Evolutionary conservation across 2,329 filamentous ascomycete genomes (phyloP).

Genomic region (Fusarium sp.): DNA sequence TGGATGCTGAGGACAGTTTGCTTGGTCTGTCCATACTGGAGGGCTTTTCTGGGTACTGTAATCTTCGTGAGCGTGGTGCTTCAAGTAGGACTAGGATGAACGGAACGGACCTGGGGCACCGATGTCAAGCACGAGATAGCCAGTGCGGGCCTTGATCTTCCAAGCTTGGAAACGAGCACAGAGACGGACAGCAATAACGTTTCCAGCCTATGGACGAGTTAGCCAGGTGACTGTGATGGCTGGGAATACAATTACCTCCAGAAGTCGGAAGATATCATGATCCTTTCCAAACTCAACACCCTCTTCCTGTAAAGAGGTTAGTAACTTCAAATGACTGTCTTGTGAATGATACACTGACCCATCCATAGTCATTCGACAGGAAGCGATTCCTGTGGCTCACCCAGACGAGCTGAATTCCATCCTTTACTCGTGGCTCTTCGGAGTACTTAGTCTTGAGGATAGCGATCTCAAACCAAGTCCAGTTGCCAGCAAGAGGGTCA

Average conservation of each 20-base stretch:
- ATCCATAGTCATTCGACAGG: not conserved
- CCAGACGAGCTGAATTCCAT: not conserved
- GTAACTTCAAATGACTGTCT: not conserved
- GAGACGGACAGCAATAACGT: not conserved
- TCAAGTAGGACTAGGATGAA: too few relatives aligned
- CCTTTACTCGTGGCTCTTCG: not conserved
- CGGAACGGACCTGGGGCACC: not conserved
- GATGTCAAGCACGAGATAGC: not conserved
- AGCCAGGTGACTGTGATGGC: not conserved
- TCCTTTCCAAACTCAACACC: not conserved
- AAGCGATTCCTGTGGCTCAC: not conserved
- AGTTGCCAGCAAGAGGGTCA: not conserved
- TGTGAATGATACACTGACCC: not conserved
- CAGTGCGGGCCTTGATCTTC: not conserved
- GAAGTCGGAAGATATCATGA: not conserved
- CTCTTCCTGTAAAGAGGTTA: not conserved
- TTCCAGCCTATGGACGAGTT: not conserved
- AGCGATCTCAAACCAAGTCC: not conserved
- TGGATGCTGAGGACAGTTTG: not conserved
- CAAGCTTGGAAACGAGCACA: not conserved
- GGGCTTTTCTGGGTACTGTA: not conserved
- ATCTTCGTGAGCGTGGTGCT: too few relatives aligned
- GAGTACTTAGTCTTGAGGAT: not conserved
- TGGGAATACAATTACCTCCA: not conserved
- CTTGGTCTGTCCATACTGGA: not conserved